These are phyloP conservation scores for Zopfochytrium polystomum DNA, from an alignment of 371 early-diverging fungal genomes.

Conservation along the genomic window DNA sequence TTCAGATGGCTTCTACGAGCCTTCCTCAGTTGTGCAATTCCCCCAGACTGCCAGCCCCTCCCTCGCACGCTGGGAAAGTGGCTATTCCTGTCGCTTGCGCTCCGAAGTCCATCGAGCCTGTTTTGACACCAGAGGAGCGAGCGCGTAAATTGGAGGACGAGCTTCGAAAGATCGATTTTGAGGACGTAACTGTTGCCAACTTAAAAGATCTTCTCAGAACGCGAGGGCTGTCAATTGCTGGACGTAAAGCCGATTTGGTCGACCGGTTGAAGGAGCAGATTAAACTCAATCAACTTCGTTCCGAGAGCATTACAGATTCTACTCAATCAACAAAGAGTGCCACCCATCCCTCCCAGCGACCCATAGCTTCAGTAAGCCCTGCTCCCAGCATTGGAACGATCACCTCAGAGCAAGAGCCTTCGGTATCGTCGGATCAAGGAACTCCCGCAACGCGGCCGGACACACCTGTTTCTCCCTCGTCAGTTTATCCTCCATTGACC, in stretches of 20 bases:
- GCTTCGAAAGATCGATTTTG: slow-evolving; percentile 63
- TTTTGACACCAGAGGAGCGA: slow-evolving; percentile 17
- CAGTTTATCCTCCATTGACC: not conserved
- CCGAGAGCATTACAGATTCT: not conserved
- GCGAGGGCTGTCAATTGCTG: slow-evolving; percentile 66
- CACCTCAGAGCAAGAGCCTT: no score
- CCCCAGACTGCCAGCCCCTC: no score
- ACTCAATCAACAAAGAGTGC: no score
- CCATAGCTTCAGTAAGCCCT: no score
- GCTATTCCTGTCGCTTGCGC: not conserved
- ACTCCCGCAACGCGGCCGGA: not conserved
- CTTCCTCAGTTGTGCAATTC: no score
- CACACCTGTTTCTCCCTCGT: not conserved
- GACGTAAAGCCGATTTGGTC: slow-evolving; percentile 57
- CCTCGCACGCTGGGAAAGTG: no score
- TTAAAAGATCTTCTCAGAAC: slow-evolving; percentile 70
- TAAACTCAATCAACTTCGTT: not conserved
- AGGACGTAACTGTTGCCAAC: slow-evolving; percentile 74
- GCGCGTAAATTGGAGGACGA: slow-evolving; percentile 51
- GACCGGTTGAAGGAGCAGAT: not conserved
- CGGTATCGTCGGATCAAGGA: not conserved
- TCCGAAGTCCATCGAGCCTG: slow-evolving; percentile 3
- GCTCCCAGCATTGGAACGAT: no score
- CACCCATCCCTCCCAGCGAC: no score
- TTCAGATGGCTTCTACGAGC: no score